phyloP scores from a whole-genome alignment of 2,329 filamentous ascomycete species.

The Exophiala mesophila region DNA sequence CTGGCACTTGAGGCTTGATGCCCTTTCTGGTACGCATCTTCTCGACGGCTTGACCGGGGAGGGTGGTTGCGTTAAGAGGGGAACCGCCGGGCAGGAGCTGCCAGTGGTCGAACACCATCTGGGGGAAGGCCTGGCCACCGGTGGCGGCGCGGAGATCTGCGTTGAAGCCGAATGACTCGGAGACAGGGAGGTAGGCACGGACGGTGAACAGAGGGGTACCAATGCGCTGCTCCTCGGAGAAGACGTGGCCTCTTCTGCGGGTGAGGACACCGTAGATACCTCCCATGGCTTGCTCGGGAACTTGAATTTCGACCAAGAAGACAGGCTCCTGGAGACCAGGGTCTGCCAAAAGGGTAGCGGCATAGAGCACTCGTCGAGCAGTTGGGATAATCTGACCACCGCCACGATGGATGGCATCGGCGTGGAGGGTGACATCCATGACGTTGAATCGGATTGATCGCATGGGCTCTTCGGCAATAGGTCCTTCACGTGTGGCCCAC shows the following conservation, averaged over 20 bases:
- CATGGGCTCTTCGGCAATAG: conserved; percentile 97
- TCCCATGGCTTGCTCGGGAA: conserved; percentile 97
- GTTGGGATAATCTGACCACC: conserved; percentile 98
- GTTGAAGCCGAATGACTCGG: conserved; percentile 99
- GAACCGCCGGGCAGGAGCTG: conserved; percentile 92
- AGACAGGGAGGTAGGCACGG: conserved; percentile 94
- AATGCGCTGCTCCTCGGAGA: conserved; percentile 94
- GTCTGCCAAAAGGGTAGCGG: conserved; percentile 81
- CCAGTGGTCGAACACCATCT: conserved; percentile 99
- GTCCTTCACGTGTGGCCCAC: conserved; percentile 97
- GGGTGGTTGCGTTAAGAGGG: conserved; percentile 74
- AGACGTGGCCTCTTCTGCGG: conserved; percentile 97
- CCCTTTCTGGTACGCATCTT: conserved; percentile 99
- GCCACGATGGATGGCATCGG: conserved; percentile 99
- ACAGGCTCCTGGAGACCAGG: conserved; percentile 93
- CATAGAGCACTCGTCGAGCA: conserved; percentile 94
- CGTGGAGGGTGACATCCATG: conserved; percentile 98
- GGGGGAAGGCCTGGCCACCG: conserved; percentile 96
- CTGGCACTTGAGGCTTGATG: conserved; percentile 93
- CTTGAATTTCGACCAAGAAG: conserved; percentile 99
- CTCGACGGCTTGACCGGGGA: conserved; percentile 76
- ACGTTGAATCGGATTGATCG: conserved; percentile 97
- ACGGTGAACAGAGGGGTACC: conserved; percentile 99
- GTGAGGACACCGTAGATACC: conserved; percentile 99
- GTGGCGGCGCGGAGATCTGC: conserved; percentile 90